Base-by-base conservation (phyloP, 116 monocot genomes). In the Papilionanthe hybrid region DNA sequence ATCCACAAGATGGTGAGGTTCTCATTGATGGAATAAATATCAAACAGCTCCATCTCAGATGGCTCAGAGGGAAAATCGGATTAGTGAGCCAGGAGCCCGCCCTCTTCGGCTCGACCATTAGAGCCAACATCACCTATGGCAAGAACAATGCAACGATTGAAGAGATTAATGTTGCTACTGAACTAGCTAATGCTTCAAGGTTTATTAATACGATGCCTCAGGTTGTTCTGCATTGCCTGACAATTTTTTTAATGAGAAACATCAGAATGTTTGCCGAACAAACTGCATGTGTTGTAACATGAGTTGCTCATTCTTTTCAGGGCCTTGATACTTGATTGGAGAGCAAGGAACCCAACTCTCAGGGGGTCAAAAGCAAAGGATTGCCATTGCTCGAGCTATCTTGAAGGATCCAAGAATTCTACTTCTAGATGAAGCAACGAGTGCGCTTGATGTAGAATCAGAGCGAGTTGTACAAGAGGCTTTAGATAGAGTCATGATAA, bases 21-120 rank as follows among this genome's bases (percentile, higher is more conserved):
- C 78, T 78, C n/a, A 78, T 78, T 57, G 78, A 78, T 78, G 78
- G 78, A n/a, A 78, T 60, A 37, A 78, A 78, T 60, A 42, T 60
- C 42, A 78, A 78, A 60, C 30, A 78, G 5, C 60, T 78, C 47
- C 75, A 81, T 41, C 75, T 81, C 1, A 75, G 65, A 75, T 81
- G 81, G 81, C 75, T 81, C 20, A 37, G 81, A n/a, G 44, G 25
- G n/a, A 81, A 81, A 41, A 81, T 81, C 66, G 81, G 81, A 37
- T 30, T 81, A 5, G 81, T 81, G 4, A 81, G 81, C 30, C 81
- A 81, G 42, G 75, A 81, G 32, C 75, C 81, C 27, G 53, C 75
- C 13, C 42, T 81, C n/a, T 75, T 81, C 63, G 60, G 41, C 18
- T 44, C 81, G 10, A 81, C 72, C 56, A 74, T 81, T 75, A 60